Base-by-base conservation (phyloP, 768 basidiomycete genomes). In the Tulasnella sp. region DNA sequence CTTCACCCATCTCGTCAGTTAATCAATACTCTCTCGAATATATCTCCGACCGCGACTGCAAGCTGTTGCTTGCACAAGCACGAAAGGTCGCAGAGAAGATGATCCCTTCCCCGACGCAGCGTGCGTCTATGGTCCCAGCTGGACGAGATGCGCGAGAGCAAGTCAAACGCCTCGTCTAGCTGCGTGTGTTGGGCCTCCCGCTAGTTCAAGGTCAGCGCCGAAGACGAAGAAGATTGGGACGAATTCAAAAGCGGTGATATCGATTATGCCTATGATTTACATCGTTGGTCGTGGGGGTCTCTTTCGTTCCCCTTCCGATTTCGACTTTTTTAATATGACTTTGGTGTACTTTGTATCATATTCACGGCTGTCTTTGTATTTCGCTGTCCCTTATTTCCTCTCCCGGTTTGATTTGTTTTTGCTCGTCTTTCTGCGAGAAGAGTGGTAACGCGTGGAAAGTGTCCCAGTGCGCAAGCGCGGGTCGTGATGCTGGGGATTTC, bases 11-110 rank as follows among this genome's bases (percentile, higher is more conserved):
- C 15, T 75, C 74, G 25, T 19, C 79, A 96, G 95, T 94, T 25
- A 99, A 99, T 82, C 88, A 88, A 11, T 99, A 99, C 82, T 89
- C 89, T 77, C 94, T 99, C 80, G 89, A 93, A 81, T 98, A 98
- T 83, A 91, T 97, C 29, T 88, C 87, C 25, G 87, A 91, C 69
- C 89, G 92, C 45, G 90, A 92, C 70, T 94, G 91, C 29, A 89
- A 88, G 80, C 83, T 99, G 9, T 97, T 97, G 85, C 98, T 98
- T 84, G 91, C 94, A 0, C 97, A 98, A 84, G 93, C 93, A 0
- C 87, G 91, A 37, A 86, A 88, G 80, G 79, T 88, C 39, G 80
- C 83, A 0, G 78, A 76, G 45, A 76, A 38, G 69, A 69, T 76
- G 75, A 45, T 76, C 40, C 75, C 67, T 25, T 76, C 75, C 9